Percentiles rank a stretch among this genome's conserved stretches.
These are phyloP conservation scores for Chaetomiaceae sp. DNA, from an alignment of 2,329 filamentous ascomycete species.

Conservation along the genomic window DNA sequence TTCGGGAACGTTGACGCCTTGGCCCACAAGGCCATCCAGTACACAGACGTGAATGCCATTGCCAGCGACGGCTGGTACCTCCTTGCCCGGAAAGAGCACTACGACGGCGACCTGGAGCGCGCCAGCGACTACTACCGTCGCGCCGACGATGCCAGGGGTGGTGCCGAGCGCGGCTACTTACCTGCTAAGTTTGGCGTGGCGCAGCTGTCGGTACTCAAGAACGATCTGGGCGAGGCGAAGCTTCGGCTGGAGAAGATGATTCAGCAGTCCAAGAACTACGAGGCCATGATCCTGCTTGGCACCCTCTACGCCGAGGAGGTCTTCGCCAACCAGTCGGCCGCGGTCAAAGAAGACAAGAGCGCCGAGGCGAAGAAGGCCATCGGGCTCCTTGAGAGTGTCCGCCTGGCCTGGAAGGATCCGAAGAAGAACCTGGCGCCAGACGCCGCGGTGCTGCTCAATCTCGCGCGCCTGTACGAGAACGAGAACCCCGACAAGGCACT, in stretches of 20 bases:
- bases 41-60: constrained; percentile 92
- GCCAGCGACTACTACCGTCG: constrained; percentile 84
- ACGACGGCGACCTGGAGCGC: constrained; percentile 66
- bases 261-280: constrained; percentile 74
- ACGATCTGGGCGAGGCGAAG: constrained; percentile 87
- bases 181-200: constrained; percentile 93
- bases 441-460: constrained; percentile 81
- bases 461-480: constrained; percentile 84
- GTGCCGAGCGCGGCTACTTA: constrained; percentile 82
- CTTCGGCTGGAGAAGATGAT: constrained; percentile 92
- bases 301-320: constrained; percentile 93
- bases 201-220: constrained; percentile 79
- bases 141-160: constrained; percentile 87
- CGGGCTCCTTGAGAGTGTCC: constrained; percentile 75
- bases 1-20: constrained; percentile 79
- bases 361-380: constrained; percentile 84
- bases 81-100: constrained; percentile 86
- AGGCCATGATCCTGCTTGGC: constrained; percentile 88
- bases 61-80: constrained; percentile 98
- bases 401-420: constrained; percentile 85
- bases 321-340: constrained; percentile 68
- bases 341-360: constrained; percentile 80
- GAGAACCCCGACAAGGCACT: constrained; percentile 86
- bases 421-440: constrained; percentile 81
- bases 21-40: constrained; percentile 88